These are phyloP conservation scores for Termitomyces sp. DNA, from an alignment of 768 basidiomycete genomes.

Conservation along the genomic window DNA sequence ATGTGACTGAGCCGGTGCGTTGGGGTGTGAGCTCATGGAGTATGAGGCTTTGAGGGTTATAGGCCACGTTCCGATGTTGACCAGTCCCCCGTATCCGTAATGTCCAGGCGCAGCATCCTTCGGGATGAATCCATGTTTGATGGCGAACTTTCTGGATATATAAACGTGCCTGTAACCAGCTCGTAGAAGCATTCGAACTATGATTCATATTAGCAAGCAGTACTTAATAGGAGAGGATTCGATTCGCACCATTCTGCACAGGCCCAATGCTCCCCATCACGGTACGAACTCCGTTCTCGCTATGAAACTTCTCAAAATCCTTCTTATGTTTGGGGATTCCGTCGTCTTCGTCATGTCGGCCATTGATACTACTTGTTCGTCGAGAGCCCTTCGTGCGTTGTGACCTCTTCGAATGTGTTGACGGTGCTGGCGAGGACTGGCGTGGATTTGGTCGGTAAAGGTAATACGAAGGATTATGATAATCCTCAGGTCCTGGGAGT, in stretches of 20 bases:
- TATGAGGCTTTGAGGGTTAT: conserved; percentile 61
- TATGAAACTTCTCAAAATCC: conserved; percentile 83
- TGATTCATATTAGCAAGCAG: background rate
- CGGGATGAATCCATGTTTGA: conserved; percentile 84
- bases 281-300: conserved; percentile 90
- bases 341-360: conserved; percentile 34
- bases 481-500: conserved; percentile 58
- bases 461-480: conserved; percentile 71
- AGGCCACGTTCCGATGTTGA: conserved; percentile 84
- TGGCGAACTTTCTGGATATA: conserved; percentile 90
- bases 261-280: conserved; percentile 89
- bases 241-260: conserved; percentile 70
- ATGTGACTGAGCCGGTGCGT: conserved; percentile 20
- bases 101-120: conserved; percentile 83
- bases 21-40: conserved; percentile 27
- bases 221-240: background rate
- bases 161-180: conserved; percentile 92
- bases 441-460: conserved; percentile 44
- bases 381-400: conserved; percentile 37
- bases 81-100: conserved; percentile 90
- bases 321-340: conserved; percentile 63
- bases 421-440: conserved; percentile 32
- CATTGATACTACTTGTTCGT: conserved; percentile 19
- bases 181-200: conserved; percentile 92
- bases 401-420: conserved; percentile 36